Percentiles rank a stretch among this genome's conserved stretches.
Conservation (phyloP, 768 basidiomycete genomes). For the Agrocybe chaxingu region DNA sequence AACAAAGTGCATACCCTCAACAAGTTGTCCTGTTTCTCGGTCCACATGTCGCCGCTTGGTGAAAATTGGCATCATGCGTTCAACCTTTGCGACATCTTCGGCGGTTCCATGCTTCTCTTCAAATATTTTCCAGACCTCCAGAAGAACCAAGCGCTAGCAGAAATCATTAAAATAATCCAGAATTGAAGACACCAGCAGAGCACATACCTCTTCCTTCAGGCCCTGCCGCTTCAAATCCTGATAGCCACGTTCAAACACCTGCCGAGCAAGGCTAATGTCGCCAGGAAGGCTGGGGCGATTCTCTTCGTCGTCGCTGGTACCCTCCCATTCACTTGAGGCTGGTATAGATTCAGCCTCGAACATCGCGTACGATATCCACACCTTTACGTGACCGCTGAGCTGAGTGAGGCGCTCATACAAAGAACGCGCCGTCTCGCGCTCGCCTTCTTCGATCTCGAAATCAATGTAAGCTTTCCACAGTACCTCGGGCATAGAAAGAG, state of each 20-base stretch:
- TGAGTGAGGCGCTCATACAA: constrained; percentile 89
- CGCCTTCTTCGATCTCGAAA: constrained; percentile 93
- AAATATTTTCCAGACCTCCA: constrained; percentile 95
- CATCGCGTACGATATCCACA: constrained; percentile 93
- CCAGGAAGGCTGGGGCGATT: constrained; percentile 70
- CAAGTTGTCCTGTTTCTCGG: constrained; percentile 77
- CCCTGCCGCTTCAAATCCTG: constrained; percentile 78
- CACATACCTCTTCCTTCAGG: constrained; percentile 80
- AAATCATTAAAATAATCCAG: neutral
- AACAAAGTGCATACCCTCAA: constrained; percentile 62
- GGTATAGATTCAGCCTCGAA: constrained; percentile 85
- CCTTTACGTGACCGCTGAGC: constrained; percentile 91
- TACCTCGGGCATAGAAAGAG: constrained; percentile 92
- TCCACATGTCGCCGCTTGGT: constrained; percentile 59
- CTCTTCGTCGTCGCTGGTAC: constrained; percentile 56
- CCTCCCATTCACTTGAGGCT: constrained; percentile 68
- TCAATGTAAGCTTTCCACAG: constrained; percentile 96
- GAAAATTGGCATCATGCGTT: constrained; percentile 85
- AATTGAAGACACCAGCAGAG: neutral
- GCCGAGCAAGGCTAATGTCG: constrained; percentile 64
- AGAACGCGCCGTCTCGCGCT: constrained; percentile 77
- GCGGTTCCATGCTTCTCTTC: constrained; percentile 77
- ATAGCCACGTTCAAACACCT: constrained; percentile 85
- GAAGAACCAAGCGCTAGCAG: constrained; percentile 78
- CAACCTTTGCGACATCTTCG: constrained; percentile 78